phyloP scores from a whole-genome alignment of 2,329 filamentous ascomycete species.

The Akanthomyces lecanii region DNA sequence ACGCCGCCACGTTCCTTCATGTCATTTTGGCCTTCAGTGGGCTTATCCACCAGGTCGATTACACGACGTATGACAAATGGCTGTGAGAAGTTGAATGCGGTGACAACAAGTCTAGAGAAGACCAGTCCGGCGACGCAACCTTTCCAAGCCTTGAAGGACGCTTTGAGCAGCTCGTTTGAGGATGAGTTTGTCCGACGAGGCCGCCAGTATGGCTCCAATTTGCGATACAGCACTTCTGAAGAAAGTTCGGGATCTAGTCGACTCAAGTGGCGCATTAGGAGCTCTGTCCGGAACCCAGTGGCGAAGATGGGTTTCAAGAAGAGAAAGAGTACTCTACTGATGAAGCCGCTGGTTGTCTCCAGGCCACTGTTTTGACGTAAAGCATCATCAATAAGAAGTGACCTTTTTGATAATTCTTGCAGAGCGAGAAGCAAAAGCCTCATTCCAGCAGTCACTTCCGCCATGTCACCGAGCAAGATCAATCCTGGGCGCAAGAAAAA shows the following conservation, averaged over 20 bases:
- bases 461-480: neutral
- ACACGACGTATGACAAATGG: neutral
- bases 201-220: neutral
- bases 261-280: neutral
- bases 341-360: neutral
- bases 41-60: slow-evolving; percentile 21
- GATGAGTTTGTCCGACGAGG: neutral
- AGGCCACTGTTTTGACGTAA: neutral
- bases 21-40: slow-evolving; percentile 18
- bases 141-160: slow-evolving; percentile 23
- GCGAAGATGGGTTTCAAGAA: neutral
- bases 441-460: neutral
- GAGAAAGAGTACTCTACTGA: neutral
- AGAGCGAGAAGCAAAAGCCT: neutral
- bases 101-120: neutral
- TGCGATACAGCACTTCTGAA: neutral
- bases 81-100: neutral
- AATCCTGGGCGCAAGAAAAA: neutral
- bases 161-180: neutral
- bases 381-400: neutral
- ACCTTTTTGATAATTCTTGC: neutral
- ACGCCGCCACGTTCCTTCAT: neutral
- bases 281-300: neutral
- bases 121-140: slow-evolving; percentile 5
- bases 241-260: neutral